A percentile compares a stretch with the other conserved stretches of the same genome.
These are phyloP conservation scores for Rhizoclosmatium globosum DNA, from an alignment of 192 early-diverging fungal species.

Conservation along the genomic window DNA sequence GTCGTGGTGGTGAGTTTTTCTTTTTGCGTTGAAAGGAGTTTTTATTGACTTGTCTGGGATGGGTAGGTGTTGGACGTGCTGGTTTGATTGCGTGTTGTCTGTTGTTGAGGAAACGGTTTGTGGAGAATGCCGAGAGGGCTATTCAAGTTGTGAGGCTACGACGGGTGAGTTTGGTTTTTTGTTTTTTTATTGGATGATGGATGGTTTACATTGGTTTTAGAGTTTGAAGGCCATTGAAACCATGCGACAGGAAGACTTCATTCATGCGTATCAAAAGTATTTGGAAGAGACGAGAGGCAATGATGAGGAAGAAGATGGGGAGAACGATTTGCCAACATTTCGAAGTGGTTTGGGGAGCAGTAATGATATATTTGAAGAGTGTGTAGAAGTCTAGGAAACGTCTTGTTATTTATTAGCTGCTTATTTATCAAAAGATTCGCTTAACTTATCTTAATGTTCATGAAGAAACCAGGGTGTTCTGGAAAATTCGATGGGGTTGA, in stretches of 20 bases:
- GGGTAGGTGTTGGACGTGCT: conserved; percentile 74
- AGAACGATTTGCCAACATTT: no score
- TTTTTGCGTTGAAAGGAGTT: neutral
- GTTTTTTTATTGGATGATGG: neutral
- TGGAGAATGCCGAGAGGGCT: conserved; percentile 56
- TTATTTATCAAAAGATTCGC: no score
- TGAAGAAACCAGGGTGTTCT: no score
- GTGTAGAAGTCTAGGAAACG: no score
- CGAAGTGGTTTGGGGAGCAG: no score
- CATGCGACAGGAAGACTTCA: conserved; percentile 66
- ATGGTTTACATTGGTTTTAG: neutral
- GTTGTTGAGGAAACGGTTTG: conserved; percentile 64
- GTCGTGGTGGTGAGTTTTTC: conserved; percentile 60
- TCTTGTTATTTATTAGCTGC: no score
- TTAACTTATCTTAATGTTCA: no score
- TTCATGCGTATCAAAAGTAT: conserved; percentile 47
- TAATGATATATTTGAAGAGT: no score
- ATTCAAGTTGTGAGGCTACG: conserved; percentile 66
- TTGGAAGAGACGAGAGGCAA: conserved; percentile 5
- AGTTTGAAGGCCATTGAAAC: conserved; percentile 80
- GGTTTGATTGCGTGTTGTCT: conserved; percentile 82
- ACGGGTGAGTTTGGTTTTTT: conserved; percentile 38
- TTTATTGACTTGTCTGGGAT: conserved; percentile 4
- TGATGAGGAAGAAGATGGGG: neutral
- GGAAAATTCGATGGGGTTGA: no score